Evolutionary conservation across 257 asterid genomes (phyloP).

Genomic region (Echium plantagineum): DNA sequence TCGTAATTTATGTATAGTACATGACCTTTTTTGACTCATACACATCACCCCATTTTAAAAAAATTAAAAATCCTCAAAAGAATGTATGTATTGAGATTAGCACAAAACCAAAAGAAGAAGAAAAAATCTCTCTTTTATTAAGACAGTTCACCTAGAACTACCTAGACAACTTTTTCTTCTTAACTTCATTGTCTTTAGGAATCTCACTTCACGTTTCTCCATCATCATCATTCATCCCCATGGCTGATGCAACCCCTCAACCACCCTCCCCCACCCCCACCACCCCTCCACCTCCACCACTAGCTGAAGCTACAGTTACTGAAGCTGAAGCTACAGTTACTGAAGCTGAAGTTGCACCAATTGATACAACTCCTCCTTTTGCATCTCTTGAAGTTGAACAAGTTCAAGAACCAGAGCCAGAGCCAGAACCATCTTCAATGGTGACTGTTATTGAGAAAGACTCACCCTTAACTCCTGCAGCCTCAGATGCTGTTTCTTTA

Average conservation of each 20-base stretch:
- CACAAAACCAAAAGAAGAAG: no score
- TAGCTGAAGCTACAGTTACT: no score
- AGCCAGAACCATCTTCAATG: neutral
- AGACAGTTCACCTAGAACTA: no score
- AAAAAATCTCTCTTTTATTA: no score
- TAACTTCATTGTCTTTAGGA: no score
- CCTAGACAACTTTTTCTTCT: neutral
- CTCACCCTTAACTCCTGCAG: neutral
- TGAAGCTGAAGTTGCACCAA: neutral
- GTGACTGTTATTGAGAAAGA: neutral
- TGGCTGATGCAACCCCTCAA: neutral
- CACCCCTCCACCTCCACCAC: neutral
- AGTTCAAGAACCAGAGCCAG: neutral
- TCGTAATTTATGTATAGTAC: no score
- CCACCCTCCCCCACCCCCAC: neutral
- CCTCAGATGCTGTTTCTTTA: neutral
- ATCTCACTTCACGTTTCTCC: neutral
- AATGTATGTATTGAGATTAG: no score
- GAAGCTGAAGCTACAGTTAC: neutral
- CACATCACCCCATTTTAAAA: no score
- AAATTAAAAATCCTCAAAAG: no score
- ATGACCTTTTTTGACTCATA: no score
- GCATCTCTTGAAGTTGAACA: neutral
- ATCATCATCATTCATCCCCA: neutral
- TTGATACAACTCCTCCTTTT: neutral